phyloP scores from a whole-genome alignment of 2,329 filamentous ascomycete genomes.

The Exophiala aquamarina region DNA sequence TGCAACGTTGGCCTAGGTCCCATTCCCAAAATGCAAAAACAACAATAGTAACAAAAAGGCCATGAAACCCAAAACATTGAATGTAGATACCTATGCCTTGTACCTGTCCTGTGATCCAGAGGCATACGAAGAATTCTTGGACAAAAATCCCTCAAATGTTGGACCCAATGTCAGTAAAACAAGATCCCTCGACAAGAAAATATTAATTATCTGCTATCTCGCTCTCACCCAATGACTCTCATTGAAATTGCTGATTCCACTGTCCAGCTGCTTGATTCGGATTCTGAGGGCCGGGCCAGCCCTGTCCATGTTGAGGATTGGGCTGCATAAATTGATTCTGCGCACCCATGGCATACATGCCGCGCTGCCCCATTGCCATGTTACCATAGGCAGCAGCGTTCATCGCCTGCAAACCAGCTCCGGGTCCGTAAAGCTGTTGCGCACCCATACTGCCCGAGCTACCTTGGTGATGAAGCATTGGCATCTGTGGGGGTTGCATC shows the following conservation, averaged over 20 bases:
- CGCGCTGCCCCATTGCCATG: slow-evolving; percentile 23
- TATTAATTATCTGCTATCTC: neutral
- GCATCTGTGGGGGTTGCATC: slow-evolving; percentile 30
- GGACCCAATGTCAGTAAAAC: neutral
- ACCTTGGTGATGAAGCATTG: slow-evolving; percentile 26
- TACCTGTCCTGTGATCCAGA: slow-evolving; percentile 23
- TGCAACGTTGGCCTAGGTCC: slow-evolving; percentile 10
- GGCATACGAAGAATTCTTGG: slow-evolving; percentile 7
- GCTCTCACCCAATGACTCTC: neutral
- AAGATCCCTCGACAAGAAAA: neutral
- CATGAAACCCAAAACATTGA: slow-evolving; percentile 6
- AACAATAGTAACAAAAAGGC: neutral
- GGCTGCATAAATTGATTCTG: slow-evolving; percentile 27
- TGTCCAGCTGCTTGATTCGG: slow-evolving; percentile 19
- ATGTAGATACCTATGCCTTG: slow-evolving; percentile 18
- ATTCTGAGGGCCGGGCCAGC: slow-evolving; percentile 23
- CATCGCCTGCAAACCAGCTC: slow-evolving; percentile 29
- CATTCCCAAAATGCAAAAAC: slow-evolving; percentile 7
- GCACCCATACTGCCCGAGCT: slow-evolving; percentile 20
- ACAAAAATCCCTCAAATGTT: slow-evolving; percentile 3
- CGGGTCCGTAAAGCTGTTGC: slow-evolving; percentile 27
- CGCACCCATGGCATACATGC: slow-evolving; percentile 24
- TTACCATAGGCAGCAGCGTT: slow-evolving; percentile 23
- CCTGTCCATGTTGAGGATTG: slow-evolving; percentile 23
- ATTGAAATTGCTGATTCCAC: slow-evolving; percentile 26